Base-by-base conservation (phyloP, 257 asterid species). In the Coffea canephora region DNA sequence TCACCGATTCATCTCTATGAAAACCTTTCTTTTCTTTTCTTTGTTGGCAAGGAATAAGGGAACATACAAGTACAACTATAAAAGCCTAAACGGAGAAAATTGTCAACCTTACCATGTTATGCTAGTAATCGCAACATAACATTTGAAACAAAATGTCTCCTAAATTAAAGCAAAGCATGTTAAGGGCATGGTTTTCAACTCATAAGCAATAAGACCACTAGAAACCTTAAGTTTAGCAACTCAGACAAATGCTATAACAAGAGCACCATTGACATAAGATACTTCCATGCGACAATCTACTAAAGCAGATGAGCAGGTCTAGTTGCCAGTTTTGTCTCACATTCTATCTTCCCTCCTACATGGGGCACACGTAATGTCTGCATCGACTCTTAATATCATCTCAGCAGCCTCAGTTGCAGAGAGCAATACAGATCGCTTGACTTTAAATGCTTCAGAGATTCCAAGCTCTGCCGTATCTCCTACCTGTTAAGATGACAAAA, bases 391-490 rank as follows among this genome's bases (percentile, higher is more conserved):
- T 15, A 93, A 84, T 81, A 94, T 93, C 98, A 91, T 91, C 89
- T 93, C 98, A 21, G 95, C 91, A 57, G 98, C 97, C 86, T 94
- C 98, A 3, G 95, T 94, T 71, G 98, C 98, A 5, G 98, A 94
- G 69, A 88, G 90, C 84, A 94, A 78, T 69, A 93, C 97, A 5
- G 91, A 96, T 66, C 90, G 93, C 88, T 95, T 95, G 52, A 95
- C 98, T 89, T 95, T 95, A 87, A 95, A 95, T 31, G 98, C 90
- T 87, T 95, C 98, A 0, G 81, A 89, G 54, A 95, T 93, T 46
- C 98, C 98, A 27, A 77, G 84, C 79, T 89, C 93, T 0, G 86
- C 79, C 98, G 91, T 95, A 83, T 91, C 87, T 46, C 98, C 98
- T 71, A 93, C 94, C 98, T 94, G 87, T 82, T 79, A 68, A 74